phyloP scores from a whole-genome alignment of 2,329 filamentous ascomycete genomes.

The Chrysosporium queenslandicum region DNA sequence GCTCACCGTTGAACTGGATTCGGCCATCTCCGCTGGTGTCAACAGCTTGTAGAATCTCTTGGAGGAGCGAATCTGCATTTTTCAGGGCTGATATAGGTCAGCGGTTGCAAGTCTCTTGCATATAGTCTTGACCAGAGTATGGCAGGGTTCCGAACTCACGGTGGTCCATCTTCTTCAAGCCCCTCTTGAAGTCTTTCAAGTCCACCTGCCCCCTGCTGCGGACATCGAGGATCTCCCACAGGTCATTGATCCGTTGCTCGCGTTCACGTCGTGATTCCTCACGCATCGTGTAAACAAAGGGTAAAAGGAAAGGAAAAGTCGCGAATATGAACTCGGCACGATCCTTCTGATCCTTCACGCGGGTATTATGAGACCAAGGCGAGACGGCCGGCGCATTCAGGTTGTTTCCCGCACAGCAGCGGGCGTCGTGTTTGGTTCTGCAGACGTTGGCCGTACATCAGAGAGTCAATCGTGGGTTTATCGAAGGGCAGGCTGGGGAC shows the following conservation, averaged over 20 bases:
- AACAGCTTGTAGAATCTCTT: constrained; percentile 68
- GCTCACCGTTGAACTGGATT: constrained; percentile 79
- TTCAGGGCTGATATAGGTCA: constrained; percentile 53
- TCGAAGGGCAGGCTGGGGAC: neutral
- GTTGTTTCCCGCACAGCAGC: constrained; percentile 15
- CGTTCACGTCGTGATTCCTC: constrained; percentile 66
- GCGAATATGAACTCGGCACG: neutral
- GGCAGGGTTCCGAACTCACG: constrained; percentile 48
- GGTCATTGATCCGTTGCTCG: constrained; percentile 68
- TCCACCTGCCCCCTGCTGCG: constrained; percentile 70
- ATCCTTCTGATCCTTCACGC: neutral
- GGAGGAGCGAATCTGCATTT: constrained; percentile 79
- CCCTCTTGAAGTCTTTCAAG: constrained; percentile 71
- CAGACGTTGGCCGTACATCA: constrained; percentile 16
- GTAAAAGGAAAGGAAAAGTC: neutral
- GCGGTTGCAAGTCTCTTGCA: neutral
- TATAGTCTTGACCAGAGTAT: neutral
- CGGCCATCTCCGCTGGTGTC: constrained; percentile 80
- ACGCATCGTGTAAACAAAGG: constrained; percentile 47
- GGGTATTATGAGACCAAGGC: constrained; percentile 14
- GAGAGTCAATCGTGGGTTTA: constrained; percentile 2
- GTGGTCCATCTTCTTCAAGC: constrained; percentile 80
- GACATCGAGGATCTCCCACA: constrained; percentile 77
- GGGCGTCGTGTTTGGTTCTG: constrained; percentile 10
- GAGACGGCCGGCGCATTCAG: constrained; percentile 10